phyloP scores from a whole-genome alignment of 306 rosid genomes.

The Astragalus membranaceus region DNA sequence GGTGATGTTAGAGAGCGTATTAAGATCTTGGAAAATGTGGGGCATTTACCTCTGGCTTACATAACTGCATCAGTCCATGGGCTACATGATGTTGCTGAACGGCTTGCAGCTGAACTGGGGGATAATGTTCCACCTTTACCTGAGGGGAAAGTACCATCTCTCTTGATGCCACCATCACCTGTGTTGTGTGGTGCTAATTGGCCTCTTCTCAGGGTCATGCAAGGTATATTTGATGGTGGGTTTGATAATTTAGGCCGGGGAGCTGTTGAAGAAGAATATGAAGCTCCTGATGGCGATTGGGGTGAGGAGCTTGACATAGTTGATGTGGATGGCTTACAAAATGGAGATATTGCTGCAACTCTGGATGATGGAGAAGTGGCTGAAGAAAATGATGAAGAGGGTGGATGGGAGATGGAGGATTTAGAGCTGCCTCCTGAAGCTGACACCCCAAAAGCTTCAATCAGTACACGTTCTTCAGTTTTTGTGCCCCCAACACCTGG shows the following conservation, averaged over 20 bases:
- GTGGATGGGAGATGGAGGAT: slow-evolving; percentile 90
- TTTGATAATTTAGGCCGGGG: slow-evolving; percentile 40
- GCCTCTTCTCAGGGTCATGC: slow-evolving; percentile 81
- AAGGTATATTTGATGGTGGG: slow-evolving; percentile 74
- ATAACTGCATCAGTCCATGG: slow-evolving; percentile 71
- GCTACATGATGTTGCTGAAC: slow-evolving; percentile 63
- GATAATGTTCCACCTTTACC: slow-evolving; percentile 66
- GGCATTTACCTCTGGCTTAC: slow-evolving; percentile 82
- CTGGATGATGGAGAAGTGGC: slow-evolving; percentile 51
- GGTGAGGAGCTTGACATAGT: slow-evolving; percentile 70
- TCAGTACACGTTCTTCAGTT: slow-evolving; percentile 41
- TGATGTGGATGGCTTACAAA: slow-evolving; percentile 53
- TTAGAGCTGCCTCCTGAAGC: slow-evolving; percentile 77
- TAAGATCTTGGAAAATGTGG: slow-evolving; percentile 77
- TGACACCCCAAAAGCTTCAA: slow-evolving; percentile 59
- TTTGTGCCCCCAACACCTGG: slow-evolving; percentile 83
- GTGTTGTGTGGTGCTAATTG: slow-evolving; percentile 69
- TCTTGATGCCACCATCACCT: slow-evolving; percentile 65
- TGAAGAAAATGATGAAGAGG: slow-evolving; percentile 67
- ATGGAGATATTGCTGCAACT: slow-evolving; percentile 51
- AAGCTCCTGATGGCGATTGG: slow-evolving; percentile 65
- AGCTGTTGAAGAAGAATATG: slow-evolving; percentile 54
- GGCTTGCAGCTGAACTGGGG: slow-evolving; percentile 70
- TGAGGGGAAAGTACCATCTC: slow-evolving; percentile 55
- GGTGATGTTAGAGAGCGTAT: slow-evolving; percentile 69